Evolutionary conservation across 2,329 filamentous ascomycete species (phyloP), one percentile per base, ranked within the genome.

Genomic region (Epichloe glyceriae): DNA sequence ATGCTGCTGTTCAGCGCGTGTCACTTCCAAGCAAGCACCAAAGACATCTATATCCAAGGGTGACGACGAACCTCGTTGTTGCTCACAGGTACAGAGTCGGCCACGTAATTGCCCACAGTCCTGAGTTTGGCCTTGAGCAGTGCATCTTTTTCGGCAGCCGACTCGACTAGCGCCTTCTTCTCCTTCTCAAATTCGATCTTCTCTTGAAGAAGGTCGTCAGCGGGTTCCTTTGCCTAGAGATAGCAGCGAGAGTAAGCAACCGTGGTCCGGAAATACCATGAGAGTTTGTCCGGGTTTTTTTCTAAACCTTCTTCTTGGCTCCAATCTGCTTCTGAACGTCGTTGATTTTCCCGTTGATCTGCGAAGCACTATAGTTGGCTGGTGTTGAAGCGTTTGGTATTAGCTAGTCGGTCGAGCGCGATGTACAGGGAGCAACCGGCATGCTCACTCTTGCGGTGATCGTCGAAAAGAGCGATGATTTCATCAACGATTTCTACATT

Each of bases 281-380:
- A 26, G 20, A 15, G 6, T 33, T 47, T 14, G 10, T 40, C 30
- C 30, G 30, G 19, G 11, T 34, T 41, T n/a, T 37, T 53, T 37
- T 10, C 7, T 44, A 47, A 57, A 81, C 82, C 83, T 95, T 95
- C 74, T 95, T 95, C 76, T 91, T 94, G 62, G 79, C 73, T 17
- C 86, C 88, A 64, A 97, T 95, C 66, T 89, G 82, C 71, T 95
- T 95, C 67, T 95, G 87, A 33, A 88, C 78, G 19, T 79, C 82
- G 71, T 97, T 97, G 69, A 95, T 90, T 71, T 86, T 82, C 61
- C 82, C 82, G 58, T 85, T 85, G 59, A 93, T 78, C 67, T 95
- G 88, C 19, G 83, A 88, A 7, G 83, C 86, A 50, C 78, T 80
- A 64, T 91, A 93, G 54, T 87, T 79, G 50, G 85, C 67, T 69